Base-by-base conservation (phyloP, 2,329 filamentous ascomycete species). In the Metarhizium robertsii region DNA sequence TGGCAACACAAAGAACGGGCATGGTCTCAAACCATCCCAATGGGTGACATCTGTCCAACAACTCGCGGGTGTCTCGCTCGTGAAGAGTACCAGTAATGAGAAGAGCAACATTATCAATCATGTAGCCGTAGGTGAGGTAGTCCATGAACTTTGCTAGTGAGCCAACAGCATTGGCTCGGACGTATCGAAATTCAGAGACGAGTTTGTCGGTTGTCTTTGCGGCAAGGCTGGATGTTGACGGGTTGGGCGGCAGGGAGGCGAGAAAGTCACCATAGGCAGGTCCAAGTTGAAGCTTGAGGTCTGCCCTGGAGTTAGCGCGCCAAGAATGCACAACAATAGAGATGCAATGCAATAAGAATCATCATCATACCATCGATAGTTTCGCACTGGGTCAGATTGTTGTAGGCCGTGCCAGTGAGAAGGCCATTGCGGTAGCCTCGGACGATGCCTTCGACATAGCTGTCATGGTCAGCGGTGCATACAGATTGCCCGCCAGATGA, bases 11-110 rank as follows among this genome's bases (percentile, higher is more conserved):
- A 53, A 99, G 87, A 3, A 96, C 94, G 0, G 94, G 95, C 87
- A 99, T 91, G 8, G 94, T 96, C 78, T 99, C 94, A 71, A 99
- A 99, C 91, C 92, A 97, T 63, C 94, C 94, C 7, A 99, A 81
- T 6, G 94, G 94, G 66, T 99, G 95, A 73, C 95, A 99, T 72
- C 94, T 81, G 68, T 97, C 94, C 54, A 99, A 77, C 60, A 99
- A 82, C 75, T 99, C 94, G 58, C 92, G 86, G 3, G 94, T 99
- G 71, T 99, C 94, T 69, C 94, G 85, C 75, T 99, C 95, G 74
- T 99, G 94, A 34, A 99, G 82, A 13, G 94, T 99, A 59, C 94
- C 94, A 25, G 94, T 99, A 72, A 99, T 99, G 66, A 99, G 84
- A 45, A 99, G 86, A 43, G 95, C 94, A 53, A 99, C 91, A 66